These are phyloP conservation scores for Corniculantispora saksenae DNA, from an alignment of 2,329 filamentous ascomycete genomes.

Conservation along the genomic window DNA sequence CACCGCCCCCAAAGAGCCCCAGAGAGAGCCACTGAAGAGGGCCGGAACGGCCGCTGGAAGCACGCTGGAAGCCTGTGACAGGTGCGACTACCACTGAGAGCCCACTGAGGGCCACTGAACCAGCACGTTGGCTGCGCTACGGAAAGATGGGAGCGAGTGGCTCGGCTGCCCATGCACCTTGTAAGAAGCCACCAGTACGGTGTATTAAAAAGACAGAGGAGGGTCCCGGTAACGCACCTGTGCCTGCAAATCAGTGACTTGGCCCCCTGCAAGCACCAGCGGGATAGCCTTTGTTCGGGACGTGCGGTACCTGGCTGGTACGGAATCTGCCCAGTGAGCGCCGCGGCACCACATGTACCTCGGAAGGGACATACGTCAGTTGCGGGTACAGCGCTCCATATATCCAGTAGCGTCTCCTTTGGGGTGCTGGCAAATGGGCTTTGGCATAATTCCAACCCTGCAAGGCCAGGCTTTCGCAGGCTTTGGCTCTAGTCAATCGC, in stretches of 20 bases:
- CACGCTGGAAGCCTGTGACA: not conserved
- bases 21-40: not conserved
- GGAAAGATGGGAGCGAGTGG: not conserved
- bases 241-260: not conserved
- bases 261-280: not conserved
- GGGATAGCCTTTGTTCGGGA: not conserved
- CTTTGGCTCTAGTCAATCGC: not conserved
- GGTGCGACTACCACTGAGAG: not conserved
- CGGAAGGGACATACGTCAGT: not conserved
- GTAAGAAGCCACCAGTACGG: too few relatives aligned
- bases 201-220: too few relatives aligned
- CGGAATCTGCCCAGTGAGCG: not conserved
- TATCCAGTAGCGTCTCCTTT: not conserved
- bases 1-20: not conserved
- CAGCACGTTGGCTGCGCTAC: not conserved
- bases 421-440: not conserved
- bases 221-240: not conserved
- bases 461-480: not conserved
- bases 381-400: not conserved
- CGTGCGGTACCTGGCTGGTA: not conserved
- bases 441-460: not conserved
- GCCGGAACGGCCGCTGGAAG: conserved; percentile 1
- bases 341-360: not conserved
- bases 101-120: not conserved
- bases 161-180: not conserved